Evolutionary conservation across 139 green algal species (phyloP).

Genomic region (Micractinium sp.): DNA sequence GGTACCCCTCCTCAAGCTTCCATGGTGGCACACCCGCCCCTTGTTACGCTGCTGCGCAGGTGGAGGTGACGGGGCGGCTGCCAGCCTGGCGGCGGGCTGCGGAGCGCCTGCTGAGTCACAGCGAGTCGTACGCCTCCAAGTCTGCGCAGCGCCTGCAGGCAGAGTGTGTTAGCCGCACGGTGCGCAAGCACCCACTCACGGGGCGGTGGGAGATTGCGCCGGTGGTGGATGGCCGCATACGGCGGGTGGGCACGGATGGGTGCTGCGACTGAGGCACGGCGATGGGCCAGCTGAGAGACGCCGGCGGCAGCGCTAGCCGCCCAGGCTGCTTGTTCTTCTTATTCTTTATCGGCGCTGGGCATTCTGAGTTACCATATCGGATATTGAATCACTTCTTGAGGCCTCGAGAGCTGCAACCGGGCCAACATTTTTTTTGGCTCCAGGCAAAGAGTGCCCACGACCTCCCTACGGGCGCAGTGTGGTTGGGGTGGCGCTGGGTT

Average conservation of each 20-base stretch:
- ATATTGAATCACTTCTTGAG: too few species aligned
- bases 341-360: too few species aligned
- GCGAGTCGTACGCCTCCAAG: not conserved
- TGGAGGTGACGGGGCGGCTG: not conserved
- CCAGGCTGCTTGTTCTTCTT: too few species aligned
- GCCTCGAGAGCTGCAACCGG: too few species aligned
- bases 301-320: too few species aligned
- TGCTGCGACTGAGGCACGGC: too few species aligned
- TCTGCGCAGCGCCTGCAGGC: not conserved
- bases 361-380: too few species aligned
- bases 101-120: not conserved
- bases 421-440: too few species aligned
- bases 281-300: too few species aligned
- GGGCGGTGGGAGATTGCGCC: slow-evolving; percentile 20
- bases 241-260: not conserved
- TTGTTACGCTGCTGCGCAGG: not conserved
- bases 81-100: slow-evolving; percentile 12
- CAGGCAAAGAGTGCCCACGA: too few species aligned
- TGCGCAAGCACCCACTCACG: not conserved
- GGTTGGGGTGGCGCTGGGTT: too few species aligned
- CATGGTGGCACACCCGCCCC: not conserved
- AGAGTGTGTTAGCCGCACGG: not conserved
- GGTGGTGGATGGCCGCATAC: slow-evolving; percentile 6
- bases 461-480: too few species aligned
- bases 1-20: not conserved